Percentiles rank a stretch among this genome's conserved stretches.
phyloP scores from a whole-genome alignment of 2,329 filamentous ascomycete species.

The Graphium sp. region DNA sequence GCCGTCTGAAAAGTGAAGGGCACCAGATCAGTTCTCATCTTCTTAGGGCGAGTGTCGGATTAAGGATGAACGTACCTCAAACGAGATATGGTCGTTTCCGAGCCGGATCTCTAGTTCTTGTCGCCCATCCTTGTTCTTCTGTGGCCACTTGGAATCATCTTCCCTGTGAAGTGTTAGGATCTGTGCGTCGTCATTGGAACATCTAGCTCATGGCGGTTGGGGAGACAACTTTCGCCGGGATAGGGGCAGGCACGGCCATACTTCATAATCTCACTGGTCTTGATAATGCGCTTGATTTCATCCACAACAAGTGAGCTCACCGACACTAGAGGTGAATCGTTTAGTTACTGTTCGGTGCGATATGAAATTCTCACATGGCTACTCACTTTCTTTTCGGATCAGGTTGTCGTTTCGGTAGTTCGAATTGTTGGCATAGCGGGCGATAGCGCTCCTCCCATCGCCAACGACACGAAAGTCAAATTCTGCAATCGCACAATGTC shows the following conservation, averaged over 20 bases:
- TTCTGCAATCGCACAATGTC: conserved; percentile 33
- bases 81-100: conserved; percentile 91
- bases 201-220: neutral
- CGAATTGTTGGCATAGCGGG: conserved; percentile 96
- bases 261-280: conserved; percentile 95
- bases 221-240: neutral
- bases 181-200: neutral
- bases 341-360: conserved; percentile 1
- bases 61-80: conserved; percentile 49
- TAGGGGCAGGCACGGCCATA: conserved; percentile 21
- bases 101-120: conserved; percentile 92
- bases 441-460: conserved; percentile 83
- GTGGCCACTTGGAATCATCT: conserved; percentile 96
- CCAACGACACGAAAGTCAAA: conserved; percentile 91
- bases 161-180: conserved; percentile 40
- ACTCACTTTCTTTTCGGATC: conserved; percentile 96
- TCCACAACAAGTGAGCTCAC: conserved; percentile 80
- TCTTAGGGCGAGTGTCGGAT: neutral
- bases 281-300: conserved; percentile 95
- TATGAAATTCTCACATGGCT: neutral
- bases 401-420: conserved; percentile 98
- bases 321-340: conserved; percentile 50
- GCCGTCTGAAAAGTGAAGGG: conserved; percentile 48
- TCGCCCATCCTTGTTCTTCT: conserved; percentile 97
- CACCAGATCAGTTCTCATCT: neutral